Percentiles rank a stretch among this genome's conserved stretches.
Conservation (phyloP, 2,329 filamentous ascomycete genomes). For the Arthrocladium fulminans region DNA sequence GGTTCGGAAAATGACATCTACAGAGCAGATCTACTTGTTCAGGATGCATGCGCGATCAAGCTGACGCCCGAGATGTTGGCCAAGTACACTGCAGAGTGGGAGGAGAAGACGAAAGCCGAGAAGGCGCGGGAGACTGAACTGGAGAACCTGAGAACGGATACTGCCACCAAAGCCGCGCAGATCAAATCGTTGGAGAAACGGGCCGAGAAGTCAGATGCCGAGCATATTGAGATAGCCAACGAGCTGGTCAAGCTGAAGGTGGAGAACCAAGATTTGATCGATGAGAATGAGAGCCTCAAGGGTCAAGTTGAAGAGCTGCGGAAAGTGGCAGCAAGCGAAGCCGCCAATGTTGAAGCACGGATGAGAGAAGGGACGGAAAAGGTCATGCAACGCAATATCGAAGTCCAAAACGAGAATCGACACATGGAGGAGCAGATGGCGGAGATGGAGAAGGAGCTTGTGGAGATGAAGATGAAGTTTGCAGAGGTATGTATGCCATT, state of each 20-base stretch:
- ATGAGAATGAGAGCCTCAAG: slow-evolving; percentile 80
- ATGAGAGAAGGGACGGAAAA: slow-evolving; percentile 80
- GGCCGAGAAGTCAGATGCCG: slow-evolving; percentile 76
- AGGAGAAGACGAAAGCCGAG: slow-evolving; percentile 75
- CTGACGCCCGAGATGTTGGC: slow-evolving; percentile 76
- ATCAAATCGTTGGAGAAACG: slow-evolving; percentile 82
- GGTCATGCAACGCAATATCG: slow-evolving; percentile 83
- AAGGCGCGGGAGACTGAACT: slow-evolving; percentile 76
- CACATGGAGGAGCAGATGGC: slow-evolving; percentile 78
- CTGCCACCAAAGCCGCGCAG: slow-evolving; percentile 59
- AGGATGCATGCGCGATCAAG: slow-evolving; percentile 81
- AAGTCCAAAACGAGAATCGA: slow-evolving; percentile 89
- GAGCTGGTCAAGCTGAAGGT: slow-evolving; percentile 89
- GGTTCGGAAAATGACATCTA: slow-evolving; percentile 91
- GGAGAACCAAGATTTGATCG: slow-evolving; percentile 78
- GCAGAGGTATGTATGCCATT: slow-evolving; percentile 70
- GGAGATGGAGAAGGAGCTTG: slow-evolving; percentile 85
- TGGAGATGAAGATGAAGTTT: slow-evolving; percentile 88
- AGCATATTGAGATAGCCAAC: slow-evolving; percentile 84
- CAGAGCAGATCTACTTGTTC: slow-evolving; percentile 83
- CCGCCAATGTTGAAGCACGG: slow-evolving; percentile 72
- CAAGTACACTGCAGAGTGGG: slow-evolving; percentile 78
- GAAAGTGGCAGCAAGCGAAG: slow-evolving; percentile 79
- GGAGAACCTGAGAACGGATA: slow-evolving; percentile 59
- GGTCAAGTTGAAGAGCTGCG: slow-evolving; percentile 79